Evolutionary conservation across 2,329 filamentous ascomycete species (phyloP), one percentile per base, ranked within the genome.

Genomic region (Nemania sp.): DNA sequence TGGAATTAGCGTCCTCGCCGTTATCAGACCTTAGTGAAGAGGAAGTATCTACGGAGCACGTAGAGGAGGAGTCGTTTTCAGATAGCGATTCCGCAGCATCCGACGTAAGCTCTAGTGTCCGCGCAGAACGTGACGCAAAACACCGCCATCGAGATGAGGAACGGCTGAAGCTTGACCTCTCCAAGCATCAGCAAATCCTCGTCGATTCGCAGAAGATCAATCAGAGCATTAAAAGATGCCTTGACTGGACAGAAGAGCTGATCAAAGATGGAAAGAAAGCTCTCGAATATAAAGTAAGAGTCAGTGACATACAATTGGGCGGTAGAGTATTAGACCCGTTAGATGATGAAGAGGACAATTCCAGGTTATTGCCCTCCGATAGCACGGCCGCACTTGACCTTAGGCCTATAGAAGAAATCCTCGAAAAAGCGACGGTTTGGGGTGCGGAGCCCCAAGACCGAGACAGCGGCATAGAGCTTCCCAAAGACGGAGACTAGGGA

Each of bases 171-270:
- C 85, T 94, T 4, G 96, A 99, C 79, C 85, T 99, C 0, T 87
- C 90, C 3, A 95, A 94, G 77, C 96, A 99, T 78, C 93, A 94
- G 72, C 92, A 97, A 76, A 84, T 98, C 1, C 87, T 99, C 8
- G 84, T 94, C 45, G 94, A 97, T 78, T 96, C 92, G 73, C 94
- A 98, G 76, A 97, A 94, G 82, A 94, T 98, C 85, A 98, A 98
- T 77, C 93, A 97, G 78, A 97, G 93, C 78, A 87, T 99, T 53
- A 97, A 93, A 79, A 88, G 93, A 55, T 99, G 96, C 79, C 85
- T 98, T 38, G 90, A 90, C 72, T 95, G 93, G 88, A 97, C 94
- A 0, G 95, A 99, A 77, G 90, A 92, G 70, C 86, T 99, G 52
- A 97, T 99, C 78, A 90, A 88, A 56, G 94, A 98, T 73, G 96